Base-by-base conservation (phyloP, 1,284 basidiomycete species). In the Anthracocystis panici-leucophaei region DNA sequence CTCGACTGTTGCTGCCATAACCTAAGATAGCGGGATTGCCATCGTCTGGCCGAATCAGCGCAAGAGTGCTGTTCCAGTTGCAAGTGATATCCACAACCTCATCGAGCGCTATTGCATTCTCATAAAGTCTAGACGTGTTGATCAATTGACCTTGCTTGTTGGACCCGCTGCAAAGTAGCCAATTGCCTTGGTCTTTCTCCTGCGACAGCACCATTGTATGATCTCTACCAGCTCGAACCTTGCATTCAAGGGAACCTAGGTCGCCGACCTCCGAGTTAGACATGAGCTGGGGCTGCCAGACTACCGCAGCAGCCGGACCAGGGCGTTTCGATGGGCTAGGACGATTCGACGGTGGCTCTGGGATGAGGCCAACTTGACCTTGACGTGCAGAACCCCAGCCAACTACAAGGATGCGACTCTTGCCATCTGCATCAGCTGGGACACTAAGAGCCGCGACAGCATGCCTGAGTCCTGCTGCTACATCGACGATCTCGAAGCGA, bases 301-400 rank as follows among this genome's bases (percentile, higher is more conserved):
- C 72, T 21, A 75, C 16, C 14, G 55, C 48, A n/a, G 64, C 35
- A 33, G 45, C 55, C 8, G 56, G 54, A 6, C 61, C 59, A n/a
- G 54, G 60, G 50, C 68, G 46, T 25, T 38, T 65, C 21, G 55
- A 42, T 16, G 41, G 10, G 11, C 23, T 35, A 21, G 20, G 18
- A 23, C 16, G 50, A 12, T 40, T 49, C 38, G 63, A 3, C 27
- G 55, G n/a, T 9, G 46, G 7, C 31, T 35, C 16, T 2, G 65
- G 62, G 1, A 62, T 35, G 10, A 23, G 18, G 9, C 69, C 70
- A 0, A 77, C 60, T 29, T 77, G 75, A 12, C 69, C 70, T 12
- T 77, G 65, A 10, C 70, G 65, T 35, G 65, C 63, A 2, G 70
- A 68, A 41, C 75, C 75, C 75, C 75, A 77, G 2, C 75, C 75